phyloP scores from a whole-genome alignment of 768 basidiomycete genomes.

The Leccinum fibrillosum region DNA sequence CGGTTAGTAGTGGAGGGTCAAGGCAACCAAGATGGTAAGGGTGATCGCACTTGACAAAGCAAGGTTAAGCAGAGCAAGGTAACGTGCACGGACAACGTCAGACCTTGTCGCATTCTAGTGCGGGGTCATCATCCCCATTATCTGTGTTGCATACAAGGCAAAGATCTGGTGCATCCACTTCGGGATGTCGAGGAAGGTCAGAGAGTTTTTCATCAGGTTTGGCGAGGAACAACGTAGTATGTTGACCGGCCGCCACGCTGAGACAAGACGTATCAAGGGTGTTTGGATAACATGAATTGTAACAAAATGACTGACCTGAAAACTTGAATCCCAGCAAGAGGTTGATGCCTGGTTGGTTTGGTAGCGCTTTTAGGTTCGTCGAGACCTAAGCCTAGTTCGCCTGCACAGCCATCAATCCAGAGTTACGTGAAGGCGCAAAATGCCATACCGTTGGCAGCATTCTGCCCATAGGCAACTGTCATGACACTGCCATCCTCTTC shows the following conservation, averaged over 20 bases:
- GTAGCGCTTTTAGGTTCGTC: conserved; percentile 86
- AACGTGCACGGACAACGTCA: not conserved
- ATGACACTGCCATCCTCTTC: conserved; percentile 75
- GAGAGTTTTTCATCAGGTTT: conserved; percentile 69
- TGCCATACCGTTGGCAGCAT: conserved; percentile 70
- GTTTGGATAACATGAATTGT: not conserved
- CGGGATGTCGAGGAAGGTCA: conserved; percentile 81
- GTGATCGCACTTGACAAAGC: conserved; percentile 66
- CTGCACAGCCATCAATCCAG: conserved; percentile 29
- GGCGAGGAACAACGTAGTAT: conserved; percentile 82
- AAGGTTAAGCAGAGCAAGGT: conserved; percentile 1
- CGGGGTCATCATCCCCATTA: conserved; percentile 65
- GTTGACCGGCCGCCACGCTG: conserved; percentile 83
- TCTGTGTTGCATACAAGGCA: conserved; percentile 75
- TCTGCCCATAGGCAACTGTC: conserved; percentile 85
- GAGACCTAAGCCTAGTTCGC: conserved; percentile 77
- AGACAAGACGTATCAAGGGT: not conserved
- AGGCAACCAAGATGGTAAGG: conserved; percentile 87
- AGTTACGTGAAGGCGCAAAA: not conserved
- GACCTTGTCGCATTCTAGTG: conserved; percentile 91
- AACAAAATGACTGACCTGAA: conserved; percentile 53
- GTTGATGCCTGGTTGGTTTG: conserved; percentile 69
- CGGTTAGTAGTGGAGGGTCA: conserved; percentile 64
- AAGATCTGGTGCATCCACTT: conserved; percentile 60
- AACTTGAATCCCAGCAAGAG: conserved; percentile 77